Base-by-base conservation (phyloP, 23 red algal species). In the Gracilaria caudata region DNA sequence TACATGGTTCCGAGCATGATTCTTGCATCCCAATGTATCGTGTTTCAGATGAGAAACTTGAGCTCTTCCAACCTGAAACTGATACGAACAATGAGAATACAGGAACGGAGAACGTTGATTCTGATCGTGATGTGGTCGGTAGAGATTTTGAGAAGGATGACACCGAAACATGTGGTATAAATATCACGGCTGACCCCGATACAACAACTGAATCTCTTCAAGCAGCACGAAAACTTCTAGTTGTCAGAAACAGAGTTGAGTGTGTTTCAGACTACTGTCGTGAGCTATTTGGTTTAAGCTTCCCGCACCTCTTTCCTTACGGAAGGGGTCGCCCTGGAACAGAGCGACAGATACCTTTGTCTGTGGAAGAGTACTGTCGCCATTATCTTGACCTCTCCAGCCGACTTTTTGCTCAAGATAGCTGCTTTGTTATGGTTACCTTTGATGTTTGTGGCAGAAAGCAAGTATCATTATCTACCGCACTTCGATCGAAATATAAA, bases 391-490 rank as follows among this genome's bases (percentile, higher is more conserved):
- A 35, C 5, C 32, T 64, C 8, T 30, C 59, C 5, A 30, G 26
- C 26, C 4, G 59, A 64, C 24, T 4, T 28, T 64, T 64, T 64
- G 59, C 26, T 9, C 59, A 64, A 14, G 26, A 64, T 64, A 64
- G 4, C 8, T 28, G 59, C 32, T 64, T 64, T 14, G 26, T 35
- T 4, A 28, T 64, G 24, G 59, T 64, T 30, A 13, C 59, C 5
- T 64, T 64, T 14, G 59, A 64, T 64, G 32, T 64, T 5, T 64
- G 59, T 35, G 59, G 59, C 24, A 64, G 59, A 64, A 64, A 64
- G 5, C 5, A 13, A 64, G 59, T 64, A 35, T 8, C 32, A 64
- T 35, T 28, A 35, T 64, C 59, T 7, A 64, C 59, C 8, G 32
- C 26, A 9, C 8, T 64, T 8, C 24, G 59, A 64, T 28, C 59